Conservation (phyloP, 169 alveolate genomes). For the Cryptosporidium sp. region DNA sequence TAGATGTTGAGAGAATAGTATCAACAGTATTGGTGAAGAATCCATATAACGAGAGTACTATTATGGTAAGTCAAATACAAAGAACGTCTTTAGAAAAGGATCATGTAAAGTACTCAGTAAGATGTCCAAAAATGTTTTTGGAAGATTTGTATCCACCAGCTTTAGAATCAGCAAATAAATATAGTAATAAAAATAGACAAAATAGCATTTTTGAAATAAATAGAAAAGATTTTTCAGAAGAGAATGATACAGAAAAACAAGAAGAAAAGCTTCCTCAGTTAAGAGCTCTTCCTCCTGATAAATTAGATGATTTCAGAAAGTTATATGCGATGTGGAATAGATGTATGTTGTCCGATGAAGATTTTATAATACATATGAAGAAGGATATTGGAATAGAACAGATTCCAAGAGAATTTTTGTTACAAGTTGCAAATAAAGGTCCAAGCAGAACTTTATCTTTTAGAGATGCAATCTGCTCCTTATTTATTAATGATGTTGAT, state of each 20-base stretch:
- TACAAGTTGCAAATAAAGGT: constrained; percentile 59
- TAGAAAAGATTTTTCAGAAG: not conserved
- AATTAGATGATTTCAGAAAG: constrained; percentile 63
- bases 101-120: constrained; percentile 60
- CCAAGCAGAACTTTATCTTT: constrained; percentile 67
- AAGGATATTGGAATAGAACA: constrained; percentile 44
- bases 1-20: constrained; percentile 71
- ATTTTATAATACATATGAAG: constrained; percentile 63
- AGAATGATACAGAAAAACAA: constrained; percentile 2
- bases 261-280: constrained; percentile 22
- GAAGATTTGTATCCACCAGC: constrained; percentile 76
- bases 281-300: constrained; percentile 50
- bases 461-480: constrained; percentile 61
- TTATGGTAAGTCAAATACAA: constrained; percentile 40
- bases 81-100: constrained; percentile 44
- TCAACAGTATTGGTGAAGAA: constrained; percentile 54
- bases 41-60: constrained; percentile 58
- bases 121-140: constrained; percentile 62
- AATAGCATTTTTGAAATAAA: constrained; percentile 23
- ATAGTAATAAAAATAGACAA: constrained; percentile 23
- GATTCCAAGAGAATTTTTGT: constrained; percentile 56
- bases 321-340: constrained; percentile 75
- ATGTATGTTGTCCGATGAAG: constrained; percentile 64
- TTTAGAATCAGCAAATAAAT: constrained; percentile 42
- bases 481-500: constrained; percentile 72